Base-by-base conservation (phyloP, 2,329 filamentous ascomycete species). In the Cladosporium sp. region DNA sequence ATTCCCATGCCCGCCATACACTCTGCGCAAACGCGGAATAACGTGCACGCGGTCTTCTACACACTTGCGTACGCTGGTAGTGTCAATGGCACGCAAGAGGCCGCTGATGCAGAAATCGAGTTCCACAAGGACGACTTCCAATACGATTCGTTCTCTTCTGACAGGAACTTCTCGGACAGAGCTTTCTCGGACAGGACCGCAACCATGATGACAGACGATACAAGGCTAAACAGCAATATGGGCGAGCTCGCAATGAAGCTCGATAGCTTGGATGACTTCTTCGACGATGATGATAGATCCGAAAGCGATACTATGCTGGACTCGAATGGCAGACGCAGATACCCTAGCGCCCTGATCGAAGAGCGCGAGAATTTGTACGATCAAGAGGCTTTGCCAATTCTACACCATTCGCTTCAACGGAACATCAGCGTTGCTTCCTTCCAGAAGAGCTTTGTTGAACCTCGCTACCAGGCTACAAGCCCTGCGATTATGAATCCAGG, bases 1-100 rank as follows among this genome's bases (percentile, higher is more conserved):
- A 91, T 99, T 45, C 93, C 94, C 0, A 85, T 95, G 71, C 94
- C 94, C 15, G 93, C 93, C 0, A 88, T 89, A 58, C 93, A 96
- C 76, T 94, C 92, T 0, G 87, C 88, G 56, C 84, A 87, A 36
- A 97, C 94, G 3, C 84, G 94, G 59, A 84, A 88, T 59, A 99
- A 99, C 67, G 94, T 99, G 2, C 93, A 97, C 72, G 91, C 92
- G 0, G 92, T 94, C 0, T 97, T 97, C 74, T 96, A 96, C 74
- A 96, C 92, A 64, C 60, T 72, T 17, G 64, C 67, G 3, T 73
- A 74, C 30, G 67, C 72, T 12, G 74, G 76, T 47, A 38, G 25
- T 20, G 68, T 72, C 19, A 64, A 69, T 14, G 72, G 74, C 34
- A 76, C 82, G 7, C 65, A 67, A 40, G 84, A 89, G 58, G 80